Evolutionary conservation across 108 stramenopile genomes (phyloP).

Genomic region (Fistulifera solaris): DNA sequence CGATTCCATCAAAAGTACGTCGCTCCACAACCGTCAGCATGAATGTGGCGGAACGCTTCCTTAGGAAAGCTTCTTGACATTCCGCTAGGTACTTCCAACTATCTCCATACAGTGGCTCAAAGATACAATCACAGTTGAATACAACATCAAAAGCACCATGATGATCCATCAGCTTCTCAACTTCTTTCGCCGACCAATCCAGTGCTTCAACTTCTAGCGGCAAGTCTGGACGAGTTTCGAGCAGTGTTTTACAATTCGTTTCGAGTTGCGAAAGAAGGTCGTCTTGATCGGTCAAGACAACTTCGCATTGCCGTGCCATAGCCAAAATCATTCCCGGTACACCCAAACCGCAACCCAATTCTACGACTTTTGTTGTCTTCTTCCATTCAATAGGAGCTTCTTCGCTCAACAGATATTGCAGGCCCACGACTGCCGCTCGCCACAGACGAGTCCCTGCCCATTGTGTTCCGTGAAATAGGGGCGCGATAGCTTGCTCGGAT

Average conservation of each 20-base stretch:
- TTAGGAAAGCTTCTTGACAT: slow-evolving; percentile 45
- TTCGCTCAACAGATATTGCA: slow-evolving; percentile 40
- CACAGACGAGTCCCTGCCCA: slow-evolving; percentile 85
- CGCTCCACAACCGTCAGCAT: slow-evolving; percentile 69
- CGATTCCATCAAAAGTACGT: slow-evolving; percentile 55
- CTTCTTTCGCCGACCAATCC: slow-evolving; percentile 17
- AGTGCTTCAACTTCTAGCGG: slow-evolving; percentile 2
- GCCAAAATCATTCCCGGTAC: slow-evolving; percentile 77
- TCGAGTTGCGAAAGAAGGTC: slow-evolving; percentile 54
- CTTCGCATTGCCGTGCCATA: slow-evolving; percentile 14
- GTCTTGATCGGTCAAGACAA: slow-evolving; percentile 62
- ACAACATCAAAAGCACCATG: slow-evolving; percentile 50
- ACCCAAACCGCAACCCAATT: slow-evolving; percentile 79
- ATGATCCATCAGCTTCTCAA: background rate
- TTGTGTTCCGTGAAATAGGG: slow-evolving; percentile 72
- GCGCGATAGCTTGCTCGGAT: slow-evolving; percentile 51
- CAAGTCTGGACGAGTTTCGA: slow-evolving; percentile 4
- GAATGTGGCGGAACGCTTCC: slow-evolving; percentile 36
- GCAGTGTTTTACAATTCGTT: slow-evolving; percentile 24
- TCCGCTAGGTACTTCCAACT: slow-evolving; percentile 61
- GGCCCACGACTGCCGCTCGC: slow-evolving; percentile 59
- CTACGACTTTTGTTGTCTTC: slow-evolving; percentile 27
- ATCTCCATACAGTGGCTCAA: slow-evolving; percentile 74
- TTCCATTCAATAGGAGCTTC: background rate
- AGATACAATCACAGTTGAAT: slow-evolving; percentile 81